Evolutionary conservation across 345 rosid genomes (phyloP).

Genomic region (Melastoma malabathricum): DNA sequence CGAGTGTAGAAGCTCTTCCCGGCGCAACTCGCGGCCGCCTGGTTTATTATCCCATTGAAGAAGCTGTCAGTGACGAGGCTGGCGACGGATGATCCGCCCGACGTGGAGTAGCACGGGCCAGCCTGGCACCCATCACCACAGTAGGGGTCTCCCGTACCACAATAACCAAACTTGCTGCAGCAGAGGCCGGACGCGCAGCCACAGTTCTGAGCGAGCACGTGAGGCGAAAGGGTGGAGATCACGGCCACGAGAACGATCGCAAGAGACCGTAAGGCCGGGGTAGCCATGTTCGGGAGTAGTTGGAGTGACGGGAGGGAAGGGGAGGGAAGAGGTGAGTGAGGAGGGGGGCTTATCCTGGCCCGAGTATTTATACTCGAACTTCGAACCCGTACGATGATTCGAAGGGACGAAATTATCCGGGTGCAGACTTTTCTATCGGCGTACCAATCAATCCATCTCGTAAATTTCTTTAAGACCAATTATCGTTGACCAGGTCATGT

Average conservation of each 20-base stretch:
- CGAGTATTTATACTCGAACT: no score
- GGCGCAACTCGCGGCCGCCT: conserved; percentile 30
- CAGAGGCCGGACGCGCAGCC: conserved; percentile 31
- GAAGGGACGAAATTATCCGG: no score
- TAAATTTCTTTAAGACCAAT: no score
- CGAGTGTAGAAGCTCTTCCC: conserved; percentile 55
- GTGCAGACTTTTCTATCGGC: no score
- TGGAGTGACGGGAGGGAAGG: no score
- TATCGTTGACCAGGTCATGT: no score
- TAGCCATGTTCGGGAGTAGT: neutral
- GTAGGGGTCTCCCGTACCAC: conserved; percentile 24
- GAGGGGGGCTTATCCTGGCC: no score
- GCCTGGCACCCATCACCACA: conserved; percentile 41
- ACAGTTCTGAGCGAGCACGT: conserved; percentile 18
- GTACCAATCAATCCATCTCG: no score
- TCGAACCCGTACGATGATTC: no score
- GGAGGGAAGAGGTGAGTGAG: no score
- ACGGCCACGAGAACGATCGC: neutral
- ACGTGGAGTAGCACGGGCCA: conserved; percentile 40
- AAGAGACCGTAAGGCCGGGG: neutral
- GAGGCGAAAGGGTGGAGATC: neutral
- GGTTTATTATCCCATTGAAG: conserved; percentile 41
- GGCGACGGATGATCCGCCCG: conserved; percentile 36
- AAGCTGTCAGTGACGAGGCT: conserved; percentile 30
- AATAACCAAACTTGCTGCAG: conserved; percentile 29